Evolutionary conservation across 2,329 filamentous ascomycete species (phyloP).

Genomic region (Penicillium sp.): DNA sequence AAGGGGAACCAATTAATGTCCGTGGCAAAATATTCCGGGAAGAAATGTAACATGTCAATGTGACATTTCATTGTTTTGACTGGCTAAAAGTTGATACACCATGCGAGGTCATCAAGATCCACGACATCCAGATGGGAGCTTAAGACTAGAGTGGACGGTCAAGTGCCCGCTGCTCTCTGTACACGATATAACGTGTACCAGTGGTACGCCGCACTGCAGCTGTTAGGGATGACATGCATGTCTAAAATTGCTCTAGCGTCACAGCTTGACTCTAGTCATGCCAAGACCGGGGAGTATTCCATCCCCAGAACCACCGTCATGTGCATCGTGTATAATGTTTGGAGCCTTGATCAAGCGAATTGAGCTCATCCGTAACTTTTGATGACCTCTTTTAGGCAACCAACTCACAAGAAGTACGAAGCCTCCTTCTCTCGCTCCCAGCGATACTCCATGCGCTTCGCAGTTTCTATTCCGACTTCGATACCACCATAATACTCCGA

Average conservation of each 20-base stretch:
- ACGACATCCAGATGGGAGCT: background rate
- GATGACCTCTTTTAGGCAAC: background rate
- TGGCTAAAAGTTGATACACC: background rate
- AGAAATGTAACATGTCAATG: background rate
- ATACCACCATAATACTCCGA: slow-evolving; percentile 7
- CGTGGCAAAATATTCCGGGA: background rate
- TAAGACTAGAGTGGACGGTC: background rate
- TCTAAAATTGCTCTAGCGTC: background rate
- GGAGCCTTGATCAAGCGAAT: background rate
- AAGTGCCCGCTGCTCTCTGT: background rate
- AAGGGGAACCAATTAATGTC: background rate
- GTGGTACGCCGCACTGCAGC: background rate
- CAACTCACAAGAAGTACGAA: slow-evolving; percentile 3
- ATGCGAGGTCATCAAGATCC: background rate
- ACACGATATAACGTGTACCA: background rate
- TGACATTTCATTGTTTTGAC: background rate
- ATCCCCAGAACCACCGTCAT: background rate
- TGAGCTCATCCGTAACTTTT: background rate
- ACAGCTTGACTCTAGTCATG: background rate
- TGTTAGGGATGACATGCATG: background rate
- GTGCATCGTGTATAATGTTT: background rate
- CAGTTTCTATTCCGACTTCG: slow-evolving; percentile 1
- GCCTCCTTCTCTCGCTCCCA: slow-evolving; percentile 6
- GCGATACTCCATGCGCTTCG: slow-evolving; percentile 6
- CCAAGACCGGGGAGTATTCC: background rate